Evolutionary conservation across 805 yeast genomes (phyloP).

Genomic region (Hanseniaspora hatyaiensis): DNA sequence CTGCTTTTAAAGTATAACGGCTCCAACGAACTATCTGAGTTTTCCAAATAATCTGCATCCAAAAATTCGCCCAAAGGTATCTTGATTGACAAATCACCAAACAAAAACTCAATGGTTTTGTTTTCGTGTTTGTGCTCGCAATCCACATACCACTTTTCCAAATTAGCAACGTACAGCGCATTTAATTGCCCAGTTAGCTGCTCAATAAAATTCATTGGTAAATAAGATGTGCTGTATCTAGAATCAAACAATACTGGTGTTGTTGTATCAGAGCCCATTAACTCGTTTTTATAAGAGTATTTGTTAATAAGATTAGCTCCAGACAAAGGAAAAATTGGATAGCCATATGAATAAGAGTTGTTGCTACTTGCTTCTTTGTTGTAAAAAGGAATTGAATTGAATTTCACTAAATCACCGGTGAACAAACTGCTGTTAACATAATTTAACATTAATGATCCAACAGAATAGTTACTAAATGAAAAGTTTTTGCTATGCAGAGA

Average conservation of each 20-base stretch:
- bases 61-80: slow-evolving; percentile 42
- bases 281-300: slow-evolving; percentile 30
- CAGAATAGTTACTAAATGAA: not conserved
- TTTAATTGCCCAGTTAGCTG: slow-evolving; percentile 57
- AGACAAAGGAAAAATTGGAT: slow-evolving; percentile 39
- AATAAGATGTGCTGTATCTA: slow-evolving; percentile 36
- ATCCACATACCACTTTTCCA: slow-evolving; percentile 48
- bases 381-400: slow-evolving; percentile 38
- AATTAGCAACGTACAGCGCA: slow-evolving; percentile 43
- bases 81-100: slow-evolving; percentile 41
- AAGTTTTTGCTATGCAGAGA: no score
- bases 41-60: slow-evolving; percentile 27
- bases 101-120: slow-evolving; percentile 41
- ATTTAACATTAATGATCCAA: not conserved
- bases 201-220: slow-evolving; percentile 48
- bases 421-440: slow-evolving; percentile 24
- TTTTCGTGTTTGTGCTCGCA: slow-evolving; percentile 40
- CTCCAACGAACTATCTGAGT: slow-evolving; percentile 24
- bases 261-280: slow-evolving; percentile 30
- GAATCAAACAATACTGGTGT: slow-evolving; percentile 52
- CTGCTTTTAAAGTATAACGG: slow-evolving; percentile 42
- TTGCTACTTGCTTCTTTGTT: slow-evolving; percentile 19
- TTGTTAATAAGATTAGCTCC: slow-evolving; percentile 36
- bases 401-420: slow-evolving; percentile 39
- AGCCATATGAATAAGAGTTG: slow-evolving; percentile 24